phyloP scores from a whole-genome alignment of 164 flowering plant genomes.

The Cinnamomum chago region DNA sequence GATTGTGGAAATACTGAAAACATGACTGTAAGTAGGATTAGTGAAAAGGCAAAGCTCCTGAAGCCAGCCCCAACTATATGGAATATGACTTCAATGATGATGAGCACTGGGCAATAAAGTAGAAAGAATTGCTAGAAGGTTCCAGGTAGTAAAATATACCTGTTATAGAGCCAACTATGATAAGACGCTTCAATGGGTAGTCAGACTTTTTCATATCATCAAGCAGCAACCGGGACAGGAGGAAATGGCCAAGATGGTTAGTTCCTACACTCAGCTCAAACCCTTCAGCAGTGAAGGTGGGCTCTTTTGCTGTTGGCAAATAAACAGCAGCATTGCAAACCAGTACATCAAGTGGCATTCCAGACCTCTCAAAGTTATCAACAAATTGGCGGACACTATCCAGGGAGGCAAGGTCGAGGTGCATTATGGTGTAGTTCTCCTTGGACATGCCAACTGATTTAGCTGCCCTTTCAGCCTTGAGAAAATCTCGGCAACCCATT shows the following conservation, averaged over 20 bases:
- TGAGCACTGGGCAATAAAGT: too few relatives aligned
- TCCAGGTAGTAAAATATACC: slow-evolving; percentile 33
- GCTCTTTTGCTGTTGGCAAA: slow-evolving; percentile 89
- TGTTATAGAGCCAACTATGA: slow-evolving; percentile 95
- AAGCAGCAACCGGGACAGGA: slow-evolving; percentile 71
- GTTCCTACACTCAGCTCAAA: slow-evolving; percentile 94
- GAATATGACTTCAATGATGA: too few relatives aligned
- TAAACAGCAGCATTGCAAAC: slow-evolving; percentile 99
- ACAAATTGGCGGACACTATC: slow-evolving; percentile 96
- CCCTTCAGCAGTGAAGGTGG: slow-evolving; percentile 86
- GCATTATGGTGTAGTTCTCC: slow-evolving; percentile 84
- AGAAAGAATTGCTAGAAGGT: too few relatives aligned
- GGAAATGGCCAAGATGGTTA: slow-evolving; percentile 95
- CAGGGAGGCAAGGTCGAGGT: slow-evolving; percentile 89
- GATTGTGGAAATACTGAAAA: too few relatives aligned
- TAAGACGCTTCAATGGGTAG: slow-evolving; percentile 79
- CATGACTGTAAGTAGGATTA: too few relatives aligned
- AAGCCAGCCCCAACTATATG: too few relatives aligned
- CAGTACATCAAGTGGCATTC: slow-evolving; percentile 73
- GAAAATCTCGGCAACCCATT: slow-evolving; percentile 97
- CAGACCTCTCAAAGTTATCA: slow-evolving; percentile 64
- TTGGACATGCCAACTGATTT: slow-evolving; percentile 75
- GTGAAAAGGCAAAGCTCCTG: too few relatives aligned
- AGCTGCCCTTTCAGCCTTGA: slow-evolving; percentile 93
- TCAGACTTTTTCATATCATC: slow-evolving; percentile 82